phyloP scores from a whole-genome alignment of 177 flowering plant species.

The Vitis hybrid region DNA sequence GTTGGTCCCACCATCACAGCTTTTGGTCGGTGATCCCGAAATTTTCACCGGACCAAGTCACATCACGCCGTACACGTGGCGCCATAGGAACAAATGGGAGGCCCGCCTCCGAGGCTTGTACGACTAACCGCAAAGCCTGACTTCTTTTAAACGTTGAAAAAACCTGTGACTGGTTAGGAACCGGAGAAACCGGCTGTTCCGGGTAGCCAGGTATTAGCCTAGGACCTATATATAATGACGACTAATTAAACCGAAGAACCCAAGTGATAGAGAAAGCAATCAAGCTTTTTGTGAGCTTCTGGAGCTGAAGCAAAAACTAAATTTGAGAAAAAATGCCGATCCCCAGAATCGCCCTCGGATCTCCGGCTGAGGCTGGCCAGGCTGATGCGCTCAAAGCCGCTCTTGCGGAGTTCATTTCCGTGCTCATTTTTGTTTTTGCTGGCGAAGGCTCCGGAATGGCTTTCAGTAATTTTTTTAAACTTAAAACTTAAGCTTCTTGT shows the following conservation, averaged over 20 bases:
- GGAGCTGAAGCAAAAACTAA: neutral
- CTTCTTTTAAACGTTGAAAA: conserved; percentile 7
- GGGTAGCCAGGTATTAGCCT: conserved; percentile 4
- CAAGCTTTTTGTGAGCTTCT: neutral
- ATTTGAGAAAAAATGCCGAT: conserved; percentile 40
- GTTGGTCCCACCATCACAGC: conserved; percentile 17
- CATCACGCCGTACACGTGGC: conserved; percentile 30
- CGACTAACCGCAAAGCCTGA: conserved; percentile 6
- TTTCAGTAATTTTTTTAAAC: conserved; percentile 34
- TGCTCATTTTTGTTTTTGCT: conserved; percentile 67
- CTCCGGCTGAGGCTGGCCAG: conserved; percentile 37
- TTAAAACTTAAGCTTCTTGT: neutral
- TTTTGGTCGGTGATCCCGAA: conserved; percentile 15
- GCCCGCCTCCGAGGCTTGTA: conserved; percentile 20
- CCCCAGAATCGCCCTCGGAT: conserved; percentile 47
- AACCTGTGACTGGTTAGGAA: conserved; percentile 11
- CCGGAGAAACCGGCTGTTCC: conserved; percentile 28
- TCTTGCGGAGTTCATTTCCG: conserved; percentile 66
- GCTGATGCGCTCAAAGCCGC: conserved; percentile 57
- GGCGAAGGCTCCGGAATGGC: conserved; percentile 81
- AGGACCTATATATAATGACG: conserved; percentile 13
- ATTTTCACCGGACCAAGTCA: conserved; percentile 8
- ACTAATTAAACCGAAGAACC: neutral
- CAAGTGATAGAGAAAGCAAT: conserved; percentile 6
- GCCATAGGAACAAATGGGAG: conserved; percentile 12